Evolutionary conservation across 2,329 filamentous ascomycete genomes (phyloP).

Genomic region (Diaporthe longicolla): DNA sequence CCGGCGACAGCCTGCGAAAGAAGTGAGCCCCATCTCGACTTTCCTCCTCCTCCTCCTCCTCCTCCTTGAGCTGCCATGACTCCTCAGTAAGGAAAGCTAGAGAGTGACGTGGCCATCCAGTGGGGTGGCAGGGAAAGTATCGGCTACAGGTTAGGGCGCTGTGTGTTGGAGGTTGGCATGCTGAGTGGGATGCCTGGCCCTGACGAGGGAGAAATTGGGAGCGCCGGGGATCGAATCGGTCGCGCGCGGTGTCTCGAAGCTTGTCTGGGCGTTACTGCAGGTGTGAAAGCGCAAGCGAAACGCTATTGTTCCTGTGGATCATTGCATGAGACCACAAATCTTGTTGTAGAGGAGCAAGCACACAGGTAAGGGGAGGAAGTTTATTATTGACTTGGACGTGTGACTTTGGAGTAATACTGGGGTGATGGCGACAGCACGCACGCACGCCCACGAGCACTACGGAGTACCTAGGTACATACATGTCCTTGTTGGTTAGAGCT

Average conservation of each 20-base stretch:
- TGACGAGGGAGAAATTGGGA: slow-evolving; percentile 38
- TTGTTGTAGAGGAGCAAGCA: slow-evolving; percentile 4
- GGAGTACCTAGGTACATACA: too few species aligned
- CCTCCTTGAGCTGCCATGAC: slow-evolving; percentile 64
- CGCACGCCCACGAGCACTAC: neutral
- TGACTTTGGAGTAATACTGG: neutral
- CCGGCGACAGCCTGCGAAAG: slow-evolving; percentile 92
- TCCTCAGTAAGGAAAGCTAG: slow-evolving; percentile 40
- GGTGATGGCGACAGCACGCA: slow-evolving; percentile 3
- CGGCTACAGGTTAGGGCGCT: slow-evolving; percentile 24
- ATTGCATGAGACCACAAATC: slow-evolving; percentile 30
- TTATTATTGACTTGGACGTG: slow-evolving; percentile 30
- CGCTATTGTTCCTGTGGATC: slow-evolving; percentile 7
- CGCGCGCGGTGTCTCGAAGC: slow-evolving; percentile 37
- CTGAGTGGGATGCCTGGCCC: slow-evolving; percentile 35
- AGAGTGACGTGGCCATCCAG: slow-evolving; percentile 43
- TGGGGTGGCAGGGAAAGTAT: slow-evolving; percentile 16
- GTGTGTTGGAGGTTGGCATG: slow-evolving; percentile 38
- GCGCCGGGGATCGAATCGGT: slow-evolving; percentile 31
- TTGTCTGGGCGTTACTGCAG: slow-evolving; percentile 30
- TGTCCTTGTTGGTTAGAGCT: slow-evolving; percentile 4
- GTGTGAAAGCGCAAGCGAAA: slow-evolving; percentile 18
- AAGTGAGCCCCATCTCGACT: slow-evolving; percentile 82
- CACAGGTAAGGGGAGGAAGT: slow-evolving; percentile 8
- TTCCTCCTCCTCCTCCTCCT: slow-evolving; percentile 53